phyloP scores from a whole-genome alignment of 495 filamentous ascomycete species.

The Daldinia vernicosa region DNA sequence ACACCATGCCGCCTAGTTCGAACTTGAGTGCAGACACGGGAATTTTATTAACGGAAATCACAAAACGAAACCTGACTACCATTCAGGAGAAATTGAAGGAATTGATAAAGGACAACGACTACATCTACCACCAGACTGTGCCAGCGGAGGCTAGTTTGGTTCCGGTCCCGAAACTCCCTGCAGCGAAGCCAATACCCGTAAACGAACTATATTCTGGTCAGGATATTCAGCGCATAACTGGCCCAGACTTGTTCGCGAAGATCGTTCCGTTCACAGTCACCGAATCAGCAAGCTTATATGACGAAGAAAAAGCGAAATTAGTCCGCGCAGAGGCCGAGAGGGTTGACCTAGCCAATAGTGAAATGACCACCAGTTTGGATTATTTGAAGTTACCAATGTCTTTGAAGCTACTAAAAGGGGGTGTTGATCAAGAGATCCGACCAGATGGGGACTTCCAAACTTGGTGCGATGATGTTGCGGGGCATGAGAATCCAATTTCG shows the following conservation, averaged over 20 bases:
- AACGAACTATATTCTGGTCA: constrained; percentile 96
- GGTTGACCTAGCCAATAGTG: constrained; percentile 87
- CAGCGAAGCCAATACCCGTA: constrained; percentile 97
- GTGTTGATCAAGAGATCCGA: constrained; percentile 86
- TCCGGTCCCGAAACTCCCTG: constrained; percentile 87
- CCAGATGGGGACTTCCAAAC: constrained; percentile 90
- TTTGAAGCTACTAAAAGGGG: constrained; percentile 90
- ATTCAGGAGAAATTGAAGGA: constrained; percentile 82
- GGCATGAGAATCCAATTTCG: constrained; percentile 73
- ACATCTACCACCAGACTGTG: constrained; percentile 94
- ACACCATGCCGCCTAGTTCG: constrained; percentile 77
- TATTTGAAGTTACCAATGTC: constrained; percentile 91
- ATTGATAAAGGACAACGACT: constrained; percentile 92
- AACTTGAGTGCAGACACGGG: constrained; percentile 87
- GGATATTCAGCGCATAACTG: constrained; percentile 95
- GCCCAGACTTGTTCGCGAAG: constrained; percentile 95
- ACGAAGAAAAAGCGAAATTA: constrained; percentile 97
- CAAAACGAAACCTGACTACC: constrained; percentile 79
- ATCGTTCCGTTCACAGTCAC: constrained; percentile 97
- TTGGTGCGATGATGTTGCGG: constrained; percentile 92
- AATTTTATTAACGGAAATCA: constrained; percentile 74
- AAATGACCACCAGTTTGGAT: constrained; percentile 95
- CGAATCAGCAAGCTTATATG: constrained; percentile 94
- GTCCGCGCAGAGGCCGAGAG: constrained; percentile 92
- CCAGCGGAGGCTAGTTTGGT: constrained; percentile 83